Evolutionary conservation across 78 protist species (phyloP), one percentile per base, ranked within the genome.

Genomic region (Tieghemostelium lacteum): DNA sequence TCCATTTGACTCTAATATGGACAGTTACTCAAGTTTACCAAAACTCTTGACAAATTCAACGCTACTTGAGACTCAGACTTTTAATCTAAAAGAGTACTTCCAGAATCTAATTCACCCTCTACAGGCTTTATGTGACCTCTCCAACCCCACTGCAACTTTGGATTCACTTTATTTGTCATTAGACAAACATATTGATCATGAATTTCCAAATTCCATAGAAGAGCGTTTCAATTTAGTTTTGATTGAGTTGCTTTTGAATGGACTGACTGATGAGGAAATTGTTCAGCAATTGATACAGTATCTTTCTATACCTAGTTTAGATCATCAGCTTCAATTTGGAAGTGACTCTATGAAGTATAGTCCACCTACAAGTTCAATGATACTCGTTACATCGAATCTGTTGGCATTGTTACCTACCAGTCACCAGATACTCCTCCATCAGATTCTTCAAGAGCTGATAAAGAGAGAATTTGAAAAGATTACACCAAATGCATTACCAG

Each of bases 151-250:
- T 28, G 60, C 39, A 17, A 33, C 39, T 4, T 4, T n/a, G 28
- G 20, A 71, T 33, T 26, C 45, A 5, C 39, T 71, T 29, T 71
- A 54, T 42, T 71, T 52, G 2, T 31, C 33, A 19, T 16, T n/a
- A 14, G 77, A 71, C 20, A 45, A 71, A 26, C 19, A n/a, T 33
- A 36, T 31, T 22, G 28, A 39, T 31, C 14, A 26, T 16, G 77
- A 71, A 42, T 42, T 50, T 20, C 39, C 77, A 71, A 71, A 71
- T 52, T 63, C 34, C 17, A 16, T 71, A 17, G 77, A 71, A 52
- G 28, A 29, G 2, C 45, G 39, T 50, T 71, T 71, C 4, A 52
- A 31, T 20, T 17, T 22, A 19, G 50, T 71, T 8, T n/a, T 71
- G 24, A 29, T 71, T 12, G 77, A 71, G n/a, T 24, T 71, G 20